phyloP scores from a whole-genome alignment of 805 yeast species.

The Wickerhamomyces pijperi region DNA sequence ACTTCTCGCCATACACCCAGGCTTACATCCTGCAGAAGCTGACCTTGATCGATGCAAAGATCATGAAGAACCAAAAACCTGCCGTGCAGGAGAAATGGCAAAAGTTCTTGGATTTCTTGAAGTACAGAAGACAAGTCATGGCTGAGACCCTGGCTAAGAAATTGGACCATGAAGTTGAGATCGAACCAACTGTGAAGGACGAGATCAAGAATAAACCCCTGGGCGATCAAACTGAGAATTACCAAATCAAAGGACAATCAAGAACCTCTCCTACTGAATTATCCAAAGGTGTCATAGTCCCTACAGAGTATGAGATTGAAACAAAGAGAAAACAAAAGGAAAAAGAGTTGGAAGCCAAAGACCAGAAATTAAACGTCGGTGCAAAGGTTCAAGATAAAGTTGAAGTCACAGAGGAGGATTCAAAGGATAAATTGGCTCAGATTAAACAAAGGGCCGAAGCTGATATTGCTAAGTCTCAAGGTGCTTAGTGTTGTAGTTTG shows the following conservation, averaged over 20 bases:
- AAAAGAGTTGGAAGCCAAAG: background rate
- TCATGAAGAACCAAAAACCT: conserved; percentile 22
- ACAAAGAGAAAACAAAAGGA: background rate
- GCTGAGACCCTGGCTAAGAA: conserved; percentile 12
- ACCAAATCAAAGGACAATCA: conserved; percentile 3
- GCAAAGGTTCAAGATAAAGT: too few relatives aligned
- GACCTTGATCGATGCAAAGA: conserved; percentile 19
- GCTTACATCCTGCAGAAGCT: conserved; percentile 21
- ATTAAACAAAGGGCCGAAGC: too few relatives aligned
- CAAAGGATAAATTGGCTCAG: too few relatives aligned
- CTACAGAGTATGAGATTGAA: background rate
- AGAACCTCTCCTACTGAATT: conserved; percentile 5
- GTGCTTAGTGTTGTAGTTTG: too few relatives aligned
- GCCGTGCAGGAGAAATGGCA: conserved; percentile 25
- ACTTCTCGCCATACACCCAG: conserved; percentile 35
- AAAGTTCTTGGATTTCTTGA: conserved; percentile 27
- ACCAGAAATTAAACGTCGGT: too few relatives aligned
- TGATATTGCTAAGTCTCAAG: too few relatives aligned
- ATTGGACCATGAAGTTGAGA: conserved; percentile 6
- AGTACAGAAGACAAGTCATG: conserved; percentile 27
- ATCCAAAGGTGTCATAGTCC: background rate
- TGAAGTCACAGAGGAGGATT: too few relatives aligned
- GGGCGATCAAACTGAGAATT: conserved; percentile 2
- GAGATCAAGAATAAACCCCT: conserved; percentile 3
- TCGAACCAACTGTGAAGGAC: conserved; percentile 1